Base-by-base conservation (phyloP, 164 flowering plant genomes). In the Macadamia tetraphylla region DNA sequence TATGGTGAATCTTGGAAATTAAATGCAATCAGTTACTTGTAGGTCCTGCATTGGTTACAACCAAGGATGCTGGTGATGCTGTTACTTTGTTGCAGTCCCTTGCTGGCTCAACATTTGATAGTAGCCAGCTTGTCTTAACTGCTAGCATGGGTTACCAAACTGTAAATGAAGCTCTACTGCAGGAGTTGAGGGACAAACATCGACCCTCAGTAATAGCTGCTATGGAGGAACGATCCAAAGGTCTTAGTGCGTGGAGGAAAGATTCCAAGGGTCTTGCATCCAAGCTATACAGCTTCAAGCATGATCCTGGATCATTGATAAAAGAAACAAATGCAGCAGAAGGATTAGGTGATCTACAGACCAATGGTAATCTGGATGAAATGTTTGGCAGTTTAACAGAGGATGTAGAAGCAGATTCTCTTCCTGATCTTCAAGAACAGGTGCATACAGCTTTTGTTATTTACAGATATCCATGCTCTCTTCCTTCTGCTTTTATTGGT, bases 21-120 rank as follows among this genome's bases (percentile, higher is more conserved):
- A 53, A 44, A 43, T 53, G 13, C n/a, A 53, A 53, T 53, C 18
- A 17, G 18, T 53, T 53, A 13, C 43, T 69, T 74, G 72, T 71
- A 95, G 99, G 99, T 67, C 99, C 99, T 71, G 97, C 97, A 42
- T 74, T 95, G 71, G 96, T 88, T 68, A 95, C 97, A 40, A 88
- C 99, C 18, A 89, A 89, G 70, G 99, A 95, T 87, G 98, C 99
- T 74, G 99, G 99, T 70, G 99, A 95, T 80, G 97, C 98, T 40
- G 85, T 95, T 68, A 91, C 97, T 67, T 85, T 95, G 77, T 80
- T 95, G 78, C 99, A 95, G 77, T 86, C 97, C 64, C 81, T 95
- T 69, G 90, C 96, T 73, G 91, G 98, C 48, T 95, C 99, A 65
- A 95, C 99, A 70, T 95, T 95, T 76, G 99, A 95, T 66, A 95